Evolutionary conservation across 2,329 filamentous ascomycete genomes (phyloP).

Genomic region (Beauveria sp.): DNA sequence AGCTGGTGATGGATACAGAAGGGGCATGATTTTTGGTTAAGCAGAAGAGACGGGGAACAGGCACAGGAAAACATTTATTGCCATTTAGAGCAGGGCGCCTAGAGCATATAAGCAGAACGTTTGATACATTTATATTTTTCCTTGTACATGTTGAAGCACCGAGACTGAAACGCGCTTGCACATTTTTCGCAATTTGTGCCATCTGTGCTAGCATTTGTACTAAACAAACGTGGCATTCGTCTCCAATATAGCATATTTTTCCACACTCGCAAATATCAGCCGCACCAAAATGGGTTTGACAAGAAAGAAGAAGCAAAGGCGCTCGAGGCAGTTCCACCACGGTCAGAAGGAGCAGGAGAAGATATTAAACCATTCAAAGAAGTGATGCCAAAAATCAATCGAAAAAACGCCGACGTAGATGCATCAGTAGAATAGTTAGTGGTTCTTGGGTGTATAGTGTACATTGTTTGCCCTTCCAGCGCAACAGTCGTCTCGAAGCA

Average conservation of each 20-base stretch:
- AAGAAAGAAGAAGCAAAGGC: background rate
- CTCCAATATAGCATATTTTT: background rate
- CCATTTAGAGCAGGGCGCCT: constrained; percentile 2
- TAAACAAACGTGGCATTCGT: background rate
- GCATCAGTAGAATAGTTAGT: background rate
- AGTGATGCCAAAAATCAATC: background rate
- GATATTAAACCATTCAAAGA: background rate
- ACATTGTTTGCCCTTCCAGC: background rate
- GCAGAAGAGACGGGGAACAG: background rate
- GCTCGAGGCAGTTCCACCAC: background rate
- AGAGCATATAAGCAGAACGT: background rate
- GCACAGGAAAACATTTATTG: background rate
- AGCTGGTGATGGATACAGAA: too few species aligned
- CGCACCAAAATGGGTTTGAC: background rate
- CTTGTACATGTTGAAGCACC: background rate
- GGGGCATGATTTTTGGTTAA: background rate
- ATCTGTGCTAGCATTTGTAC: background rate
- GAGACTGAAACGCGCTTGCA: background rate
- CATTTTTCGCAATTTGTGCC: background rate
- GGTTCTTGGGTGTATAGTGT: background rate
- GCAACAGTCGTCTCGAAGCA: background rate
- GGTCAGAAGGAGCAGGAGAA: background rate
- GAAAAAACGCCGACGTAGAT: constrained; percentile 9
- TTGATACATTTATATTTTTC: constrained; percentile 7
- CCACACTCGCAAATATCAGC: background rate